Percentiles rank a stretch among this genome's conserved stretches.
These are phyloP conservation scores for Diplogelasinospora grovesii DNA, from an alignment of 495 filamentous ascomycete genomes.

Conservation along the genomic window DNA sequence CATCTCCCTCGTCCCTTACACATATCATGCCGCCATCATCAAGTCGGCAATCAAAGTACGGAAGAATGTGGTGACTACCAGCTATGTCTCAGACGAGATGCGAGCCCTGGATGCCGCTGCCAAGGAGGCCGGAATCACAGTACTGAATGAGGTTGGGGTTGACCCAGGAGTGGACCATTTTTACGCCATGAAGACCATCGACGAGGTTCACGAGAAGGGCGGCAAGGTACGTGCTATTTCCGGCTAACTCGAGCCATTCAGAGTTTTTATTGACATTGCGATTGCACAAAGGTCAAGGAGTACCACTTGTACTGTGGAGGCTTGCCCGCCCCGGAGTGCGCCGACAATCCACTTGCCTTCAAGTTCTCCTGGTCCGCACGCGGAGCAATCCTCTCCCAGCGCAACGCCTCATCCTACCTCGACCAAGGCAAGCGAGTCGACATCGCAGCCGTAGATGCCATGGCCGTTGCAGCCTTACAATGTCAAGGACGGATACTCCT, in stretches of 20 bases:
- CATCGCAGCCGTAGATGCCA: neutral
- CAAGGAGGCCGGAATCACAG: neutral
- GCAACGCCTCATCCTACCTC: neutral
- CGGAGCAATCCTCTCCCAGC: neutral
- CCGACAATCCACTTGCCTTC: neutral
- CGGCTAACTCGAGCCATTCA: no score
- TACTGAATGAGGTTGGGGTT: neutral
- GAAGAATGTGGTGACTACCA: neutral
- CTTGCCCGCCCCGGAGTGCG: no score
- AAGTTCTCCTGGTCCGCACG: slow-evolving; percentile 1
- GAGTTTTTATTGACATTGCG: neutral
- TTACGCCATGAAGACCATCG: slow-evolving; percentile 1
- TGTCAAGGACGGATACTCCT: neutral
- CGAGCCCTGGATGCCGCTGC: neutral
- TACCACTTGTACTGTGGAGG: no score
- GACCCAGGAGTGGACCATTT: slow-evolving; percentile 1
- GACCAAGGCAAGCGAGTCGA: neutral
- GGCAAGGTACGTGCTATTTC: no score
- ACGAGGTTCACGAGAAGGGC: slow-evolving; percentile 1
- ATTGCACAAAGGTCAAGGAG: neutral
- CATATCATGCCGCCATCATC: neutral
- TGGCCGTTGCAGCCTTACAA: neutral
- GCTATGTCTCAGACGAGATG: neutral
- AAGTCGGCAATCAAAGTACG: neutral
- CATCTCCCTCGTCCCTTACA: slow-evolving; percentile 1